Conservation (phyloP, 768 basidiomycete species). For the Multifurca ochricompacta region DNA sequence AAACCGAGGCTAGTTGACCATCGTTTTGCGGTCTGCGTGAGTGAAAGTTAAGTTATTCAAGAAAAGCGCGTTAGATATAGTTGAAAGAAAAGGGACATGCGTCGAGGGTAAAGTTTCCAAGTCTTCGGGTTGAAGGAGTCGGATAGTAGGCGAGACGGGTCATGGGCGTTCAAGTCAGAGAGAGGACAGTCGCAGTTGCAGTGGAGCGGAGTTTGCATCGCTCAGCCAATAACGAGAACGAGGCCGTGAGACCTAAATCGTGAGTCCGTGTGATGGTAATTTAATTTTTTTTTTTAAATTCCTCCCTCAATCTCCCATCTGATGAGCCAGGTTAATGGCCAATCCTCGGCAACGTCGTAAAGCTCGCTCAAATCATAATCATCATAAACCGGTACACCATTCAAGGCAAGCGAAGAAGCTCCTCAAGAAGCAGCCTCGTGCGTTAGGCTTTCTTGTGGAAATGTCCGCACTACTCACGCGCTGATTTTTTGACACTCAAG, state of each 20-base stretch:
- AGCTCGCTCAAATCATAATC: slow-evolving; percentile 66
- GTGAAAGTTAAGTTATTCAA: neutral
- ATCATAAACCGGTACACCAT: slow-evolving; percentile 67
- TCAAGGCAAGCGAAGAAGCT: slow-evolving; percentile 68
- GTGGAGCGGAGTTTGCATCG: neutral
- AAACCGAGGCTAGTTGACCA: slow-evolving; percentile 57
- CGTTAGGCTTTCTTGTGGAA: slow-evolving; percentile 25
- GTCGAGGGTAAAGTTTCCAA: slow-evolving; percentile 17
- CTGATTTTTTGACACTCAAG: slow-evolving; percentile 30
- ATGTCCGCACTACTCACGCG: slow-evolving; percentile 11
- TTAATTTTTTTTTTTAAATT: neutral
- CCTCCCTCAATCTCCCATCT: too few relatives aligned
- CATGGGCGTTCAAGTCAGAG: too few relatives aligned
- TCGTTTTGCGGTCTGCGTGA: slow-evolving; percentile 28
- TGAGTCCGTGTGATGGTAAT: too few relatives aligned
- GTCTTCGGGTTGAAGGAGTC: slow-evolving; percentile 23
- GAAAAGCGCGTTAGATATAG: neutral
- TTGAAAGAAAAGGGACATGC: slow-evolving; percentile 17
- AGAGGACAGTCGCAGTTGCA: neutral
- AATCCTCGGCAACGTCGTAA: slow-evolving; percentile 93
- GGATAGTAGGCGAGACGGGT: slow-evolving; percentile 30
- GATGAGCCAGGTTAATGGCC: slow-evolving; percentile 53
- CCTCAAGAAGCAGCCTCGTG: slow-evolving; percentile 72
- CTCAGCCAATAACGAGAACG: neutral
- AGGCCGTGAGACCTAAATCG: neutral